Conservation (phyloP, 2,329 filamentous ascomycete genomes). For the Hysterium pulicare region DNA sequence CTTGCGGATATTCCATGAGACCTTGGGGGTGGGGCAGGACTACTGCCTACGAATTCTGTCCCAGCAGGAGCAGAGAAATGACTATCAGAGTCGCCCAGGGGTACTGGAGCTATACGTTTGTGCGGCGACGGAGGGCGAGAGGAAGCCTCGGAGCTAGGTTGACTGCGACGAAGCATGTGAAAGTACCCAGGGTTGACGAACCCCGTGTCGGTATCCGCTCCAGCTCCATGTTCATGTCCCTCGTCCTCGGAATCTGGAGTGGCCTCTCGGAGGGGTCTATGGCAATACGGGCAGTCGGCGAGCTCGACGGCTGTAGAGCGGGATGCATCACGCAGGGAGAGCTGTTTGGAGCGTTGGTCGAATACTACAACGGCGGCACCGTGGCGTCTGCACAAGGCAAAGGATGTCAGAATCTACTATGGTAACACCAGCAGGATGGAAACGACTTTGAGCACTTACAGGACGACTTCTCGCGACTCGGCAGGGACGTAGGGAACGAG, state of each 20-base stretch:
- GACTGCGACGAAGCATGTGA: slow-evolving; percentile 73
- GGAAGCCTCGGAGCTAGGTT: slow-evolving; percentile 49
- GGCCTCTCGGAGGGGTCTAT: slow-evolving; percentile 62
- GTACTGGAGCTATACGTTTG: slow-evolving; percentile 40
- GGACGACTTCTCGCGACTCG: slow-evolving; percentile 73
- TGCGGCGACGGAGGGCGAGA: slow-evolving; percentile 49
- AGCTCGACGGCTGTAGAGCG: slow-evolving; percentile 53
- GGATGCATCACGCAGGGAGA: slow-evolving; percentile 70
- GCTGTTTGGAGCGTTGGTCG: slow-evolving; percentile 77
- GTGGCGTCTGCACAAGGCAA: slow-evolving; percentile 66
- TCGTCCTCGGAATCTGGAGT: slow-evolving; percentile 27
- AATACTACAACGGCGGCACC: slow-evolving; percentile 89
- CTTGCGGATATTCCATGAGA: slow-evolving; percentile 73
- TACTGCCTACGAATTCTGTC: slow-evolving; percentile 47
- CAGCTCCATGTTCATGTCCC: slow-evolving; percentile 30
- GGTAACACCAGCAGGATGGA: slow-evolving; percentile 11
- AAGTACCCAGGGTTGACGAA: slow-evolving; percentile 95
- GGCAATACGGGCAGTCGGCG: slow-evolving; percentile 84
- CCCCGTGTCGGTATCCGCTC: slow-evolving; percentile 49
- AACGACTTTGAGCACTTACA: slow-evolving; percentile 56
- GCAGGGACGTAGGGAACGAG: slow-evolving; percentile 72
- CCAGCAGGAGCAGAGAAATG: slow-evolving; percentile 43
- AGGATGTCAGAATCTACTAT: not conserved
- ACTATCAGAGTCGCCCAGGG: slow-evolving; percentile 27
- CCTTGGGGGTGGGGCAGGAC: slow-evolving; percentile 37